phyloP scores from a whole-genome alignment of 2,329 filamentous ascomycete genomes.

The Aspergillus thermomutatus region DNA sequence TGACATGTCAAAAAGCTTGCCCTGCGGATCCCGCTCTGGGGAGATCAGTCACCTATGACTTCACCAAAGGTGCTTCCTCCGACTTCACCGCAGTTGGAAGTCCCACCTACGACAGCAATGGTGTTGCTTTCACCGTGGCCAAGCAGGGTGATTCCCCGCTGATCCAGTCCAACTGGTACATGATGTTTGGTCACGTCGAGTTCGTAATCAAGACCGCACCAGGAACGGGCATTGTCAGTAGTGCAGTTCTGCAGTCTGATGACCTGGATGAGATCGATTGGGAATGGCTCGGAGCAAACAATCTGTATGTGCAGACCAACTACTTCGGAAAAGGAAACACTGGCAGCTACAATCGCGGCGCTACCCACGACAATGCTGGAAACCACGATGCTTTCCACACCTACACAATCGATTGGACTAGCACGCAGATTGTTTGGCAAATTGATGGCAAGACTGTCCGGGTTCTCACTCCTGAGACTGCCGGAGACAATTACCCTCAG shows the following conservation, averaged over 20 bases:
- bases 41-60: conserved; percentile 78
- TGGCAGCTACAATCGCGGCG: conserved; percentile 79
- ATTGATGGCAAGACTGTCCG: conserved; percentile 76
- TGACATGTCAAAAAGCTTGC: conserved; percentile 51
- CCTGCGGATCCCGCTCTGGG: conserved; percentile 76
- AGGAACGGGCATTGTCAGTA: conserved; percentile 89
- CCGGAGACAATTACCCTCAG: conserved; percentile 81
- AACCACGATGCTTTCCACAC: conserved; percentile 77
- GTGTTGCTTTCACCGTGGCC: conserved; percentile 76
- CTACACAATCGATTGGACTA: conserved; percentile 90
- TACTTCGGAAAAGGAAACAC: conserved; percentile 95
- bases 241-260: conserved; percentile 86
- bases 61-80: conserved; percentile 71
- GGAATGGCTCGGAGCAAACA: conserved; percentile 85
- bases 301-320: conserved; percentile 83
- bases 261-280: conserved; percentile 94
- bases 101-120: conserved; percentile 71
- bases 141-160: conserved; percentile 79
- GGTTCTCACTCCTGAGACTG: conserved; percentile 66
- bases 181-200: conserved; percentile 96
- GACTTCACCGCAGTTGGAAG: conserved; percentile 70
- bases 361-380: conserved; percentile 65
- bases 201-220: conserved; percentile 81
- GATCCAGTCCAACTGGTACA: conserved; percentile 89
- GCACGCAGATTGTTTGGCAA: conserved; percentile 79